Evolutionary conservation across 768 basidiomycete genomes (phyloP), one percentile per base, ranked within the genome.

Genomic region (Tricholoma sp.): DNA sequence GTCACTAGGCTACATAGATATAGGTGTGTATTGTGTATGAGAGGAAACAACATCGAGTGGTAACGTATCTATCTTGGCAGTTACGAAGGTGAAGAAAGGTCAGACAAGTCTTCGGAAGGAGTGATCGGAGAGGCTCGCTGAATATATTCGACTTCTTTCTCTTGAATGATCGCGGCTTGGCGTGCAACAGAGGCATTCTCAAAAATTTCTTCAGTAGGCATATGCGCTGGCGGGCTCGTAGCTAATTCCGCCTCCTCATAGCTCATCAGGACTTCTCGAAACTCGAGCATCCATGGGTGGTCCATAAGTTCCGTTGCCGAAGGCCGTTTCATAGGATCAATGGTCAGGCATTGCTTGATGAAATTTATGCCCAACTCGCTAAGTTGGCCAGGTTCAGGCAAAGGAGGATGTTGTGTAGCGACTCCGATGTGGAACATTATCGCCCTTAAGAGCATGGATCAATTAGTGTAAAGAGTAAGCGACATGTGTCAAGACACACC

Each of bases 401-500:
- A 75, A 7, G 94, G 95, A 16, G 97, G 97, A 66, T 97, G 94
- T 64, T 98, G 90, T 3, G 94, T 96, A 6, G 95, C 91, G 46
- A 97, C 92, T 46, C 96, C 96, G 56, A 98, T 97, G 68, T 96
- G 94, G 78, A 96, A 98, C 96, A 98, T 98, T 74, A 98, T 96
- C n/a, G 96, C 95, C 95, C 95, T 96, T 64, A 14, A 6, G 14
- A 39, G 29, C 19, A 50, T 55, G 10, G 29, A 43, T 7, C 41
- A 18, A 24, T 37, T 27, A 18, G 12, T 34, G 14, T 21, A 16
- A 10, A 35, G 4, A 1, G 21, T 1, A 41, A 46, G 3, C n/a
- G 53, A 29, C n/a, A 10, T 3, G 8, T 31, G 29, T 2, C 5
- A 47, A 7, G 37, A 58, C 83, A 60, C 61, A 94, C 97, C 97